Base-by-base conservation (phyloP, 768 basidiomycete genomes). In the Rhizopogon rudus region DNA sequence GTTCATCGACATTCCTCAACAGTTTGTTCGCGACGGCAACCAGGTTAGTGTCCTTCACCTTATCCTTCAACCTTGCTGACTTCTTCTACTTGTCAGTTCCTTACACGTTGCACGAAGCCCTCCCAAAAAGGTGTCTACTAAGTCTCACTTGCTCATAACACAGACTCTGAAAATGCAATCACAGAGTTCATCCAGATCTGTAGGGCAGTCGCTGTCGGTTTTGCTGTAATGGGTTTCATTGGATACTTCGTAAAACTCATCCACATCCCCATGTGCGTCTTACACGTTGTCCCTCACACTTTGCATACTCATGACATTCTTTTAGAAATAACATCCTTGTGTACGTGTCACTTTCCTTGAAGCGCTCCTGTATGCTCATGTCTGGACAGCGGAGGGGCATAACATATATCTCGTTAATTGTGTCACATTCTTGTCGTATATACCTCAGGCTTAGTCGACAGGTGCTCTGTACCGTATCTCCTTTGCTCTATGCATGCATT, bases 171-270 rank as follows among this genome's bases (percentile, higher is more conserved):
- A 44, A 10, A 3, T 14, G 53, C 31, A 20, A 49, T 33, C 59
- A 17, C 70, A 99, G 97, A 99, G 71, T 99, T 95, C 73, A 62
- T 83, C 41, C 93, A 96, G 69, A 95, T 99, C 61, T 98, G 88
- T 77, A 88, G 86, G 70, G 97, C 97, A 35, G 93, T 99, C 53
- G 94, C 94, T 2, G 87, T 98, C 58, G 97, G 97, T 13, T 99
- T 99, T 67, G 93, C 88, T 50, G 91, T 99, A 61, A 98, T 98
- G 95, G 97, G 97, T 14, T 96, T 98, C 81, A 94, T 99, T 70
- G 97, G 97, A 14, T 99, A 96, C 78, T 88, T 98, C 68, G 95
- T 97, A 62, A 98, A 98, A 74, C 85, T 98, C 61, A 94, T 98
- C 64, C 94, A 98, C 74, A 97, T 96, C 73, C 94, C 95, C 64